Conservation (phyloP, 768 basidiomycete genomes). For the Hebeloma cylindrosporum region DNA sequence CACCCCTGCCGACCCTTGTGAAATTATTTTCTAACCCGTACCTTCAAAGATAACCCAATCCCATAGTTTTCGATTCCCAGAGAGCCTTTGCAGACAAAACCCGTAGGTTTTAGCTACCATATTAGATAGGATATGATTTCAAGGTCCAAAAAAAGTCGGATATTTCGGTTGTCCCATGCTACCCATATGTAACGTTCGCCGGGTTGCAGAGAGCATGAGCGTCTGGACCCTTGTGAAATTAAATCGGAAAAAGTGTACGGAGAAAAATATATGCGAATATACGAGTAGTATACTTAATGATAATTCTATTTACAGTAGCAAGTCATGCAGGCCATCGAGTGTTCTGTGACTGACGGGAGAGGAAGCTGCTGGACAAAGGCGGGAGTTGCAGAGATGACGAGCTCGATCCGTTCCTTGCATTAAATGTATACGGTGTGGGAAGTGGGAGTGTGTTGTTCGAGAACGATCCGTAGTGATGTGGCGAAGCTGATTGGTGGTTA, state of each 20-base stretch:
- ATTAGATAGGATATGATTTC: no score
- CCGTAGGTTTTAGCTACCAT: no score
- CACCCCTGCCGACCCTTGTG: constrained; percentile 8
- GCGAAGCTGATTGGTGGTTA: constrained; percentile 18
- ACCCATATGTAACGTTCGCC: no score
- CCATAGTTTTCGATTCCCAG: background rate
- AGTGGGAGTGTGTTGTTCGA: constrained; percentile 21
- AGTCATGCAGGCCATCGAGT: constrained; percentile 18
- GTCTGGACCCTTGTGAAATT: no score
- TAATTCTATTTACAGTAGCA: no score
- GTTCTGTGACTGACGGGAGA: constrained; percentile 15
- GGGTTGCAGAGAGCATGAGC: no score
- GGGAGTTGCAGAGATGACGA: constrained; percentile 24
- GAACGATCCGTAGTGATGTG: constrained; percentile 24
- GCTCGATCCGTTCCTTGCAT: constrained; percentile 14
- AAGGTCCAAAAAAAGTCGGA: no score
- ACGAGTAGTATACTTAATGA: constrained; percentile 4
- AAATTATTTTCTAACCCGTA: constrained; percentile 6
- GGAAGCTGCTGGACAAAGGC: constrained; percentile 22
- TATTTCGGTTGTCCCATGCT: no score
- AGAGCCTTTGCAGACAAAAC: no score
- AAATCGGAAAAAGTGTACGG: no score
- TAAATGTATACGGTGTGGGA: constrained; percentile 9
- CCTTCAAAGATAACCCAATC: background rate
- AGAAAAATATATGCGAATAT: no score